Base-by-base conservation (phyloP, 2,329 filamentous ascomycete genomes). In the Penicillium frequentans region DNA sequence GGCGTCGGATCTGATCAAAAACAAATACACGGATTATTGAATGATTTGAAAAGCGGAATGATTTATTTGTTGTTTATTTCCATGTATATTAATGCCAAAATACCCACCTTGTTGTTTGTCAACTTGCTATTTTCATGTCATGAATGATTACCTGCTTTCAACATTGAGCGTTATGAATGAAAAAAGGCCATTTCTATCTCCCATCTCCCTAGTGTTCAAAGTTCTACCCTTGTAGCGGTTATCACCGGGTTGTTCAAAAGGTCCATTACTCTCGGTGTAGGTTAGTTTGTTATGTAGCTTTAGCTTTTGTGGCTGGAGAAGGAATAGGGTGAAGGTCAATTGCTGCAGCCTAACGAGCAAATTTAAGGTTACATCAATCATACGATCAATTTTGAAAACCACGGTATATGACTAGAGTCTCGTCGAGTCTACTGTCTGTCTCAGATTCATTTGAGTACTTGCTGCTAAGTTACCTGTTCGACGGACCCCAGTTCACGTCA, bases 1-100 rank as follows among this genome's bases (percentile, higher is more conserved):
- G 49, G 68, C 66, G 10, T 63, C 70, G 4, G 70, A 74, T 51
- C 7, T 71, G 29, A 73, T 74, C 46, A 73, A 73, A 53, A 61
- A 57, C 16, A 46, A 54, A 29, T 62, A 65, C 46, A 49, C 35
- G 27, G 44, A 26, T 1, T 50, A 50, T 39, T 26, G 48, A 39
- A 27, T 13, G 39, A 23, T 23, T 1, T 42, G 39, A 21, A 42
- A n/a, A 42, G 11, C 19, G 3, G 39, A 4, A 42, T 42, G 19
- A 23, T 42, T 39, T 39, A 1, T 37, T n/a, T 37, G 33, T 39
- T 19, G 35, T 39, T 13, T 9, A 13, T 19, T 9, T 14, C 13
- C 23, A 42, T 42, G 39, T 42, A 23, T 42, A 42, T 42, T 42
- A 42, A 42, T 13, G 19, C 11, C 10, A 23, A 21, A 42, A 42